Percentiles rank a stretch among this genome's conserved stretches.
These are phyloP conservation scores for Sugiyamaella xylanicola DNA, from an alignment of 1,139 yeast genomes.

Conservation along the genomic window DNA sequence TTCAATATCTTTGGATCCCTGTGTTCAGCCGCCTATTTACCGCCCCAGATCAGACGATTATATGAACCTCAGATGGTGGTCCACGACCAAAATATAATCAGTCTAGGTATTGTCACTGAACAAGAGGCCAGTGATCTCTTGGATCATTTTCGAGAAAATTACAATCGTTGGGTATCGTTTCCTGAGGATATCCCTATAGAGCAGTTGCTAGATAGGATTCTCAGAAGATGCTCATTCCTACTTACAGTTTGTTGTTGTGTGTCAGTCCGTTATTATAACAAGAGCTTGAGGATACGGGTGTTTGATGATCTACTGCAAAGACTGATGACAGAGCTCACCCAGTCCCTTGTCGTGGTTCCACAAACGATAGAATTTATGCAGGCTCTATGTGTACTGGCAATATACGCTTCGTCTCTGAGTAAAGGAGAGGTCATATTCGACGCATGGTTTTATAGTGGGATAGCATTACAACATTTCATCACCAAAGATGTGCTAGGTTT, in stretches of 20 bases:
- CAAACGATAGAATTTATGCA: slow-evolving; percentile 63
- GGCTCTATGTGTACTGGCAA: slow-evolving; percentile 61
- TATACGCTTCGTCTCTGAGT: slow-evolving; percentile 63
- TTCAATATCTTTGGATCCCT: slow-evolving; percentile 50
- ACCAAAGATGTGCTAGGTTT: slow-evolving; percentile 49
- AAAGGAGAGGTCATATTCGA: slow-evolving; percentile 54
- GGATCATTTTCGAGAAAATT: slow-evolving; percentile 62
- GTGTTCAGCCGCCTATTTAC: slow-evolving; percentile 42
- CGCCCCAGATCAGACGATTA: slow-evolving; percentile 51
- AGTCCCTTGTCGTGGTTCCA: slow-evolving; percentile 48
- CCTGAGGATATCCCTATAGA: slow-evolving; percentile 58
- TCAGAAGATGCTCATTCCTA: slow-evolving; percentile 59
- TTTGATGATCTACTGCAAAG: slow-evolving; percentile 44
- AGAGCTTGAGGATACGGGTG: slow-evolving; percentile 43
- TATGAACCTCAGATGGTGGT: slow-evolving; percentile 42
- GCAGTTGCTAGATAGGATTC: slow-evolving; percentile 54
- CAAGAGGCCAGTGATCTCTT: slow-evolving; percentile 55
- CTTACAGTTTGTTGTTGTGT: slow-evolving; percentile 67
- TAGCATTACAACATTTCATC: slow-evolving; percentile 60
- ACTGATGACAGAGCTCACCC: slow-evolving; percentile 50
- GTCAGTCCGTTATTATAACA: slow-evolving; percentile 56
- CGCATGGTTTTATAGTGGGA: slow-evolving; percentile 62
- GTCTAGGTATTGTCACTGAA: slow-evolving; percentile 53
- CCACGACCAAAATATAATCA: slow-evolving; percentile 49
- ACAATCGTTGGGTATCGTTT: slow-evolving; percentile 78